These are phyloP conservation scores for Excoecaria cochinchinensis DNA, from an alignment of 345 rosid genomes.

Conservation along the genomic window DNA sequence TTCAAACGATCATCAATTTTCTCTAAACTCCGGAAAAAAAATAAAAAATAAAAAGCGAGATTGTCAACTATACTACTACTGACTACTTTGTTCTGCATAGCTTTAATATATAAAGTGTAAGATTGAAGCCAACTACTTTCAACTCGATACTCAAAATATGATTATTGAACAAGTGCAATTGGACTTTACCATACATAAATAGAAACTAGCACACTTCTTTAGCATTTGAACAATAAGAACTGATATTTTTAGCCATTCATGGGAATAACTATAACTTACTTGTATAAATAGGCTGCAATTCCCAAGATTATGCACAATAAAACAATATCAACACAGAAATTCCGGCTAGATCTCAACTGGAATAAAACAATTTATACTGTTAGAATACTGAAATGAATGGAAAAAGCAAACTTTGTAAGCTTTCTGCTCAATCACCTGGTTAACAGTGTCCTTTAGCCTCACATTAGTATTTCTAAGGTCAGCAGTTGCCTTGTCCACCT, in stretches of 20 bases:
- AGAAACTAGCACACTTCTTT: not conserved
- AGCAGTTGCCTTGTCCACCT: constrained; percentile 94
- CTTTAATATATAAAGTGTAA: constrained; percentile 1
- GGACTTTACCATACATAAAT: not conserved
- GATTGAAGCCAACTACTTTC: not conserved
- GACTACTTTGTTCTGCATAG: constrained; percentile 3
- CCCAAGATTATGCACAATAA: constrained; percentile 85
- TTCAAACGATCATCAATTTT: no score
- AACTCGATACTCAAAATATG: not conserved
- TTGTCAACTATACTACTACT: not conserved
- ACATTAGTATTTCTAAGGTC: constrained; percentile 96
- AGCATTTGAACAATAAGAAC: not conserved
- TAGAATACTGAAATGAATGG: constrained; percentile 14
- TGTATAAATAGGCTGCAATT: constrained; percentile 98
- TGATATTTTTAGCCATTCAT: not conserved
- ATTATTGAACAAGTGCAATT: not conserved
- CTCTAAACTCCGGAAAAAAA: no score
- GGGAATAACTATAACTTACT: constrained; percentile 53
- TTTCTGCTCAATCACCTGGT: constrained; percentile 56
- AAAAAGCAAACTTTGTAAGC: constrained; percentile 9
- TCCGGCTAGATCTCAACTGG: constrained; percentile 97
- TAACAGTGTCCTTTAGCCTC: constrained; percentile 93
- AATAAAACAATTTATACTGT: constrained; percentile 26
- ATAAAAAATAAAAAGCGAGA: not conserved
- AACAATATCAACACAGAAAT: constrained; percentile 94